Conservation (phyloP, 257 asterid genomes). For the Nicotiana tomentosiformis region DNA sequence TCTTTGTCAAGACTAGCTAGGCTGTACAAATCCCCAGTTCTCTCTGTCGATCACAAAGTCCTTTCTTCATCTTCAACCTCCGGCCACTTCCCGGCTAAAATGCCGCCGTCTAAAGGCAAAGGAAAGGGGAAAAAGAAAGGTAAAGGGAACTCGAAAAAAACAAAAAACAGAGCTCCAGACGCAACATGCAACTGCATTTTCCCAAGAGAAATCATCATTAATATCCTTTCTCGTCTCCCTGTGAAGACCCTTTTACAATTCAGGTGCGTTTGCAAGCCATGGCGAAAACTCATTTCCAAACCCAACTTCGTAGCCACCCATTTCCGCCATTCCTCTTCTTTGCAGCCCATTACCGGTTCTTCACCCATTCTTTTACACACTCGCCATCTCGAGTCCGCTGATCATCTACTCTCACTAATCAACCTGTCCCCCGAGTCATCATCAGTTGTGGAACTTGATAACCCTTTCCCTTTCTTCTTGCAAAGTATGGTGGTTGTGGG, state of each 20-base stretch:
- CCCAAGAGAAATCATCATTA: neutral
- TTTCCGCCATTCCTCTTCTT: neutral
- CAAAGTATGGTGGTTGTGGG: neutral
- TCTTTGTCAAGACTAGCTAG: no score
- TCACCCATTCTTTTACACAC: neutral
- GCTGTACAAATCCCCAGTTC: neutral
- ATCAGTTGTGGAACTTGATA: neutral
- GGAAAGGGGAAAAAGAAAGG: neutral
- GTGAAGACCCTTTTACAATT: constrained; percentile 3
- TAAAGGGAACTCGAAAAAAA: neutral
- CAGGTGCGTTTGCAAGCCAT: constrained; percentile 9
- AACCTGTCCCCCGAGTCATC: neutral
- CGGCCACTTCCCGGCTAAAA: neutral
- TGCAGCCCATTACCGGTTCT: neutral
- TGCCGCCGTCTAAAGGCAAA: neutral
- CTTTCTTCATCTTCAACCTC: neutral
- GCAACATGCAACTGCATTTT: neutral
- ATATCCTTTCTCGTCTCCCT: neutral
- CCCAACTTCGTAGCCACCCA: neutral
- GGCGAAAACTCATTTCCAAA: neutral
- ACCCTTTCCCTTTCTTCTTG: neutral
- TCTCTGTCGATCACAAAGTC: neutral
- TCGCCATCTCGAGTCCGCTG: neutral
- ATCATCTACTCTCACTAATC: neutral
- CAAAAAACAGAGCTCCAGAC: neutral